phyloP scores from a whole-genome alignment of 1,284 basidiomycete species.

The Uromyces viciae-fabae region DNA sequence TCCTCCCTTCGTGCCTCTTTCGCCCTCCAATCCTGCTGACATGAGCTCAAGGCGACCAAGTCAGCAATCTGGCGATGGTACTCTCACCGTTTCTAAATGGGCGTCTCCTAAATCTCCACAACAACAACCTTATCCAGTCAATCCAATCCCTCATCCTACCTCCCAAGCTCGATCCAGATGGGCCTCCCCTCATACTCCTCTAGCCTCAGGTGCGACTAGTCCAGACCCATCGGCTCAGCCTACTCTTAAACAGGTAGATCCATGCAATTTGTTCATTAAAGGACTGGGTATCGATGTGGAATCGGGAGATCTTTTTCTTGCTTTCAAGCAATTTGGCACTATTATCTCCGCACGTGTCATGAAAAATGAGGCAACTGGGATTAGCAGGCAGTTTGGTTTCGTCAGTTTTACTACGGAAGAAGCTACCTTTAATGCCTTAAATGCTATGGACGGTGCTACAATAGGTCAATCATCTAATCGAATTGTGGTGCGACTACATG shows the following conservation, averaged over 20 bases:
- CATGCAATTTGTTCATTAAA: conserved; percentile 78
- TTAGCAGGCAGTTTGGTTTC: conserved; percentile 90
- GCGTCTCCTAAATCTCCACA: conserved; percentile 47
- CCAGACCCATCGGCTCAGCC: conserved; percentile 68
- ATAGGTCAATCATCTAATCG: conserved; percentile 65
- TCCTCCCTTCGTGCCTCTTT: conserved; percentile 34
- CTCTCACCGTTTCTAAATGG: conserved; percentile 47
- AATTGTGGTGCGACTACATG: conserved; percentile 78
- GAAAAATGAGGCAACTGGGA: conserved; percentile 71
- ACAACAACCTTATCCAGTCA: conserved; percentile 61
- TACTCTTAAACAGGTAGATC: conserved; percentile 76
- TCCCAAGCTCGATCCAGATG: conserved; percentile 54
- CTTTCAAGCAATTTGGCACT: conserved; percentile 61
- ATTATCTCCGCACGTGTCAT: conserved; percentile 77
- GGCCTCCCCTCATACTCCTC: conserved; percentile 71
- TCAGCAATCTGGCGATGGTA: not conserved
- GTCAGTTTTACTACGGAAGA: conserved; percentile 64
- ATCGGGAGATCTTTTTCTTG: conserved; percentile 72
- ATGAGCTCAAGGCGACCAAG: not conserved
- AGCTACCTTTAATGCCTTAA: conserved; percentile 67
- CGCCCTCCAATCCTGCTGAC: not conserved
- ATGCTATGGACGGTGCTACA: conserved; percentile 70
- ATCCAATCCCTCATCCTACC: conserved; percentile 55
- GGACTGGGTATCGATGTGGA: conserved; percentile 79
- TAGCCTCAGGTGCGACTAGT: conserved; percentile 62